Percentiles rank a stretch among this genome's conserved stretches.
These are phyloP conservation scores for Cenchrus americanus DNA, from an alignment of 176 grass and related monocot species.

Conservation along the genomic window DNA sequence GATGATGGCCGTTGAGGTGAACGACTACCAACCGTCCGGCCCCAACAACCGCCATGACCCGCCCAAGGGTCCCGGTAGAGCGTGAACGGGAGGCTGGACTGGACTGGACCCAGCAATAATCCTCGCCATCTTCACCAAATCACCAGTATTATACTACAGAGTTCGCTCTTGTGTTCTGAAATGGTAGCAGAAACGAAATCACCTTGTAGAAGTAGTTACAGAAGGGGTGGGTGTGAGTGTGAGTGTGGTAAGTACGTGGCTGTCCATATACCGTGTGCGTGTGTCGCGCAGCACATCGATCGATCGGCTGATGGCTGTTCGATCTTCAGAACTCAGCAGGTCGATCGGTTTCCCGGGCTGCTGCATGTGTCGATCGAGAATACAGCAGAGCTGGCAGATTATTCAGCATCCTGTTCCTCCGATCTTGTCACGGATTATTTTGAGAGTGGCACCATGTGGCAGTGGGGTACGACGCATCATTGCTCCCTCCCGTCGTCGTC, in stretches of 20 bases:
- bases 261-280: background rate
- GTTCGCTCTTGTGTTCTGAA: background rate
- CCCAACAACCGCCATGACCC: slow-evolving; percentile 48
- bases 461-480: background rate
- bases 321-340: background rate
- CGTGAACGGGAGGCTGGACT: background rate
- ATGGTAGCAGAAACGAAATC: background rate
- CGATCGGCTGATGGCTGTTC: background rate
- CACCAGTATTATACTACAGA: background rate
- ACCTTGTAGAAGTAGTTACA: background rate
- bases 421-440: background rate
- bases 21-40: slow-evolving; percentile 50
- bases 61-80: slow-evolving; percentile 44
- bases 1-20: slow-evolving; percentile 59
- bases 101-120: slow-evolving; percentile 3
- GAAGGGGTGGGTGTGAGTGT: background rate
- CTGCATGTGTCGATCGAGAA: background rate
- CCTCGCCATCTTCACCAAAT: background rate
- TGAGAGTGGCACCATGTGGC: background rate
- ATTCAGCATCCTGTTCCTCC: background rate
- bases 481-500: background rate
- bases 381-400: background rate
- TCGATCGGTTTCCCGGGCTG: background rate
- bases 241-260: background rate
- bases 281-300: background rate